These are phyloP conservation scores for Pseudogymnoascus sp. DNA, from an alignment of 2,329 filamentous ascomycete genomes.

Conservation along the genomic window DNA sequence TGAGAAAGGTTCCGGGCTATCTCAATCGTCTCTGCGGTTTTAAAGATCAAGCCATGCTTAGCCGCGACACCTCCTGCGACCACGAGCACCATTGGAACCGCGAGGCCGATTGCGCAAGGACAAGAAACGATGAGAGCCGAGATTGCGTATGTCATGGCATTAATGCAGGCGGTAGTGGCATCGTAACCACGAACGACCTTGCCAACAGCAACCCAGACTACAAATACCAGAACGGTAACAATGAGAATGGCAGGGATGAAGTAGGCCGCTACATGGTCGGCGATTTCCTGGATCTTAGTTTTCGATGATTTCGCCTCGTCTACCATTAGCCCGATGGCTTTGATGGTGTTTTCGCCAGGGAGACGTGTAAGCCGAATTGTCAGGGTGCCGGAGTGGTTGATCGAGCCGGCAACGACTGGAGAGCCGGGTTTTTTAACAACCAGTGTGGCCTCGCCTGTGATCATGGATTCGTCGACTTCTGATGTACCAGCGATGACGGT, in stretches of 20 bases:
- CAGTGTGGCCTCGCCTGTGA: conserved; percentile 63
- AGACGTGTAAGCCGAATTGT: conserved; percentile 53
- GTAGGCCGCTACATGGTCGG: conserved; percentile 58
- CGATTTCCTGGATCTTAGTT: conserved; percentile 60
- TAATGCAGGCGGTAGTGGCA: conserved; percentile 44
- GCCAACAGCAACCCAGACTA: conserved; percentile 59
- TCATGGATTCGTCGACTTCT: conserved; percentile 69
- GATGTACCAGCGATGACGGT: conserved; percentile 53
- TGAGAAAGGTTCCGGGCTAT: conserved; percentile 53
- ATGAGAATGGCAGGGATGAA: conserved; percentile 61
- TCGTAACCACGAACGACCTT: conserved; percentile 31
- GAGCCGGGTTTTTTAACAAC: conserved; percentile 50
- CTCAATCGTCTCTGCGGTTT: conserved; percentile 58
- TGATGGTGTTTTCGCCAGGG: conserved; percentile 65
- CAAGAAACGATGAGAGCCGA: conserved; percentile 69
- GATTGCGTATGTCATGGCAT: conserved; percentile 65
- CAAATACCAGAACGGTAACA: conserved; percentile 53
- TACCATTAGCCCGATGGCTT: conserved; percentile 60
- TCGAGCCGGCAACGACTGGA: conserved; percentile 58
- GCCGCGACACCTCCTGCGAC: conserved; percentile 63
- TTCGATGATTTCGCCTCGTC: conserved; percentile 63
- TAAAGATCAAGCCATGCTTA: conserved; percentile 59
- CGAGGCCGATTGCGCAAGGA: conserved; percentile 66
- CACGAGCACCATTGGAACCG: conserved; percentile 69
- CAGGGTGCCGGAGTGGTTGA: conserved; percentile 58